Base-by-base conservation (phyloP, 345 rosid genomes). In the Cardiospermum halicacabum region DNA sequence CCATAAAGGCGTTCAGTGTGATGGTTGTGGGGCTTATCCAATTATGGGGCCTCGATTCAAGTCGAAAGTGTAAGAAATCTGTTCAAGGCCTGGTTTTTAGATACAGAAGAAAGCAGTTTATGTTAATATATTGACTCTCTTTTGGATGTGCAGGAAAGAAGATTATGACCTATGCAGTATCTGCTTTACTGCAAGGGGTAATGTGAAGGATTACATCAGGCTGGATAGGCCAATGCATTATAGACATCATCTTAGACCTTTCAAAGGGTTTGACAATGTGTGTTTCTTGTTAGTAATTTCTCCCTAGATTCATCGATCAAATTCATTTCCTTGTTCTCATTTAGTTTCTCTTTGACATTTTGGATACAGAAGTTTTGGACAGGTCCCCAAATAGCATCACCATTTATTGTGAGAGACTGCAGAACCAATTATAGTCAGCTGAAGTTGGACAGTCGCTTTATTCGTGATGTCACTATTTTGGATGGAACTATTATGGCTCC, bases 401-500 rank as follows among this genome's bases (percentile, higher is more conserved):
- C 74, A 7, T 71, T 36, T 49, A 24, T 32, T 12, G 31, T 28
- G 58, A 73, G 60, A 72, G 64, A 58, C n/a, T 60, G 69, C 56
- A 77, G 75, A 39, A 42, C 74, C 47, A 85, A 76, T 66, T 21
- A 75, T 51, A 58, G 62, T 48, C 67, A 68, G 22, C 75, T 86
- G 51, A 91, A 82, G 70, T 72, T 89, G 15, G 96, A 89, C 67
- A 87, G 99, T 67, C 80, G 88, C 74, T 95, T 91, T 57, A 73
- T 85, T 63, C 65, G 77, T 7, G 99, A 95, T 84, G 96, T 91
- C 72, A 91, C 85, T 76, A 81, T 91, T 27, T 54, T 73, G 57
- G 99, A 95, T 81, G 97, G 97, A 27, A 84, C 99, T 31, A 56
- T 73, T 49, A 77, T 91, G 84, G 83, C 89, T 64, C 96, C 99